Evolutionary conservation across 2,329 filamentous ascomycete genomes (phyloP), one percentile per base, ranked within the genome.

Genomic region (Bipolaris bicolor): DNA sequence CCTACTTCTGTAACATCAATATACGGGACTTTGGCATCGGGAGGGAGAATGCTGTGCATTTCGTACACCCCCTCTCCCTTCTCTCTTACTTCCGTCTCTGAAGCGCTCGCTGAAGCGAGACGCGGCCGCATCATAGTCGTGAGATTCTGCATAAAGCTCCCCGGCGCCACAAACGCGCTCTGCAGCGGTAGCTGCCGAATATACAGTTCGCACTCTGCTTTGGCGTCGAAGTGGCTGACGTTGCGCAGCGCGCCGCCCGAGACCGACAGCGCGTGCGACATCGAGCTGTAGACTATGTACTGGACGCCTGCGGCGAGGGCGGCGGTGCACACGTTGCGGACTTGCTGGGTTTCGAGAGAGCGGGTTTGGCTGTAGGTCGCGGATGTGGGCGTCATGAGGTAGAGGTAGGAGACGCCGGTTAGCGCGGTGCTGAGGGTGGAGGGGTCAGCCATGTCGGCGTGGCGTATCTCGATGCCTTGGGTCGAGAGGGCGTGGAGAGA

Each of bases 131-230:
- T 64, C 16, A 41, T 31, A 11, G 41, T 51, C 9, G 10, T n/a
- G 6, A 55, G 52, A 66, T 85, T 86, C 63, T 80, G 70, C 83
- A 86, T 86, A 65, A 85, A 88, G 49, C 77, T 77, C 0, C 78
- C 84, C 0, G 83, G 80, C n/a, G 81, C 71, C 65, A 84, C 81
- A 67, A 86, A 86, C 0, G 84, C 80, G 10, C 77, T 78, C 1
- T 80, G 79, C 2, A 88, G 71, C 0, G 78, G 79, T 3, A 82
- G 72, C 0, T 64, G 54, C 16, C 82, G 80, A 45, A 86, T 81
- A 65, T 87, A 85, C n/a, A 77, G 63, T 62, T 86, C 84, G 0
- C 84, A 79, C 11, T 80, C 73, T 18, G 84, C 84, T 68, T 88
- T 88, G 68, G 72, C 76, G 70, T 88, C 85, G 58, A 87, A 88